Conservation (phyloP, 73 alveolate species). For the Tetrahymena malaccensis region DNA sequence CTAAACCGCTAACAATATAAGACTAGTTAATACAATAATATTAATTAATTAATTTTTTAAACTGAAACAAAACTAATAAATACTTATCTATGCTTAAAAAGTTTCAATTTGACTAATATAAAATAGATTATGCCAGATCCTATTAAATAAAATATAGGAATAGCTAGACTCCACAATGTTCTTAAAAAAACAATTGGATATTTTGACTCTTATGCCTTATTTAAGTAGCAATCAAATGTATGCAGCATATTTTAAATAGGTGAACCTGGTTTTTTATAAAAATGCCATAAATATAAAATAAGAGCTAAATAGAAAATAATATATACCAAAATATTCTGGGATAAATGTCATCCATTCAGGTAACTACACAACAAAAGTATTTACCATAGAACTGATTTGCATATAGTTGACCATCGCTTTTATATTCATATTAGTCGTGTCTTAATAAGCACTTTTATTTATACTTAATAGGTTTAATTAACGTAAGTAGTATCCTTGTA, state of each 20-base stretch:
- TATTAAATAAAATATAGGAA: slow-evolving; percentile 4
- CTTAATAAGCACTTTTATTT: neutral
- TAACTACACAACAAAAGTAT: neutral
- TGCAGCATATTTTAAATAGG: slow-evolving; percentile 18
- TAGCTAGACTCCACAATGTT: slow-evolving; percentile 14
- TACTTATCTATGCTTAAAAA: neutral
- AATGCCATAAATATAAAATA: neutral
- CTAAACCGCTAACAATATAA: neutral
- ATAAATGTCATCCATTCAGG: neutral
- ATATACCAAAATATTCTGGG: neutral
- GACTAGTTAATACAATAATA: neutral
- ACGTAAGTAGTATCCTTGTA: neutral
- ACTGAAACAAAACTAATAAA: neutral
- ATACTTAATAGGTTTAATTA: neutral
- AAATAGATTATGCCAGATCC: neutral
- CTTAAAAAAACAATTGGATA: slow-evolving; percentile 11
- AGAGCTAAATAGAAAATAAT: neutral
- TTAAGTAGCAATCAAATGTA: slow-evolving; percentile 23
- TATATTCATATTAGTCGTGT: neutral
- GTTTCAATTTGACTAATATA: neutral
- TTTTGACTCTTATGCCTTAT: neutral
- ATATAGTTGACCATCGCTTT: neutral
- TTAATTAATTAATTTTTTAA: neutral
- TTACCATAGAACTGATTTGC: neutral
- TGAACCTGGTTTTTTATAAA: neutral